phyloP scores from a whole-genome alignment of 306 rosid genomes.

The Trichosanthes truncata region DNA sequence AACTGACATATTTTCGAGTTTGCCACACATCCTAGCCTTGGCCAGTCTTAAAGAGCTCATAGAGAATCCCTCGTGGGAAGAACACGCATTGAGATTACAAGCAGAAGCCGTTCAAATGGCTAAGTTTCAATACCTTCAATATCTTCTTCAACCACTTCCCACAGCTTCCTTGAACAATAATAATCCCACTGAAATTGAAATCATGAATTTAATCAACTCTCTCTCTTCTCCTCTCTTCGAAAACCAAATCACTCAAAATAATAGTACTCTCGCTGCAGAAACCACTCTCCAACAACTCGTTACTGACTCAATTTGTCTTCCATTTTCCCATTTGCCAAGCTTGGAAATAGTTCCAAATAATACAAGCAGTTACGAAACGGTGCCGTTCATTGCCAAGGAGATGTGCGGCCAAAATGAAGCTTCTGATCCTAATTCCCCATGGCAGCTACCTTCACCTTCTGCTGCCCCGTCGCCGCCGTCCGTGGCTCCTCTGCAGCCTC shows the following conservation, averaged over 20 bases:
- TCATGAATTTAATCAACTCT: conserved; percentile 23
- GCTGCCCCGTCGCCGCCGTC: conserved; percentile 30
- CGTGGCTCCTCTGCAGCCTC: conserved; percentile 4
- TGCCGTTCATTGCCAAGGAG: neutral
- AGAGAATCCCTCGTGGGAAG: conserved; percentile 41
- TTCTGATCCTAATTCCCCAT: conserved; percentile 25
- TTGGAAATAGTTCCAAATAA: conserved; percentile 15
- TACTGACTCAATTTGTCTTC: neutral
- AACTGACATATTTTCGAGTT: conserved; percentile 48
- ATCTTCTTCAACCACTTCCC: conserved; percentile 30
- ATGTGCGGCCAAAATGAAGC: conserved; percentile 16
- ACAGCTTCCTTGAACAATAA: neutral
- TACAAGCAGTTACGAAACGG: neutral
- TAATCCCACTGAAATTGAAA: conserved; percentile 22
- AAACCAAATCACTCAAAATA: conserved; percentile 6
- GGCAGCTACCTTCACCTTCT: conserved; percentile 50
- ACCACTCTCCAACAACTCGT: neutral
- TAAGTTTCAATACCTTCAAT: conserved; percentile 38
- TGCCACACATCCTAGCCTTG: conserved; percentile 55
- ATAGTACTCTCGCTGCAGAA: conserved; percentile 14
- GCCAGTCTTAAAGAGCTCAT: conserved; percentile 51
- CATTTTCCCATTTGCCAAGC: conserved; percentile 49
- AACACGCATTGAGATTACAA: conserved; percentile 35
- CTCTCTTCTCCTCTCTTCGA: conserved; percentile 26
- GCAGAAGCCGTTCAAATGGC: conserved; percentile 53